phyloP scores from a whole-genome alignment of 257 asterid genomes.

The Datura wrightii region DNA sequence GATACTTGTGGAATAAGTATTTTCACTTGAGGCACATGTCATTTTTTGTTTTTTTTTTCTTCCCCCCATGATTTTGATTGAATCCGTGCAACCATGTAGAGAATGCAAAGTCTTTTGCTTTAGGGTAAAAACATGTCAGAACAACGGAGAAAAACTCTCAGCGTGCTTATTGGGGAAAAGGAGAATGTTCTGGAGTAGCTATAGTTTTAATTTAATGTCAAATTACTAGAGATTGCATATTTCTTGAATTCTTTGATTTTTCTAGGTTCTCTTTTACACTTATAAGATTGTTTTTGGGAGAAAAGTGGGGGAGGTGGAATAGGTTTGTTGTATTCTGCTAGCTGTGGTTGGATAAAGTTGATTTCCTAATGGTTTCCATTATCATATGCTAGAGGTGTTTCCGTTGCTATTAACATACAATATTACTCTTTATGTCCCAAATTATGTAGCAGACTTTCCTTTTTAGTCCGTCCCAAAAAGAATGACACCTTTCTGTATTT shows the following conservation, averaged over 20 bases:
- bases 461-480: too few relatives aligned
- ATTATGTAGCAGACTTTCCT: background rate
- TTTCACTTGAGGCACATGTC: constrained; percentile 11
- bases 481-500: too few relatives aligned
- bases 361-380: background rate
- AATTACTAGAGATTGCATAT: background rate
- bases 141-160: background rate
- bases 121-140: constrained; percentile 16
- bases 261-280: background rate
- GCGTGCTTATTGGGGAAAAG: constrained; percentile 1
- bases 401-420: constrained; percentile 6
- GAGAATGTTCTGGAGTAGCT: background rate
- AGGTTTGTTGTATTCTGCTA: background rate
- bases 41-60: constrained; percentile 5
- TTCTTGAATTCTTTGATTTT: background rate
- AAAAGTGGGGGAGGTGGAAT: background rate
- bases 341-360: constrained; percentile 21
- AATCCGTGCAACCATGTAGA: background rate
- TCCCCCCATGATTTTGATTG: background rate
- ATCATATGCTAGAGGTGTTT: constrained; percentile 11
- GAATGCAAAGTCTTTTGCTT: background rate
- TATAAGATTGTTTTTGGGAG: background rate
- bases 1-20: constrained; percentile 10
- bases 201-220: background rate
- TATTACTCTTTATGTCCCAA: background rate